These are phyloP conservation scores for Chlorella sp. DNA, from an alignment of 139 green algal species.

Conservation along the genomic window DNA sequence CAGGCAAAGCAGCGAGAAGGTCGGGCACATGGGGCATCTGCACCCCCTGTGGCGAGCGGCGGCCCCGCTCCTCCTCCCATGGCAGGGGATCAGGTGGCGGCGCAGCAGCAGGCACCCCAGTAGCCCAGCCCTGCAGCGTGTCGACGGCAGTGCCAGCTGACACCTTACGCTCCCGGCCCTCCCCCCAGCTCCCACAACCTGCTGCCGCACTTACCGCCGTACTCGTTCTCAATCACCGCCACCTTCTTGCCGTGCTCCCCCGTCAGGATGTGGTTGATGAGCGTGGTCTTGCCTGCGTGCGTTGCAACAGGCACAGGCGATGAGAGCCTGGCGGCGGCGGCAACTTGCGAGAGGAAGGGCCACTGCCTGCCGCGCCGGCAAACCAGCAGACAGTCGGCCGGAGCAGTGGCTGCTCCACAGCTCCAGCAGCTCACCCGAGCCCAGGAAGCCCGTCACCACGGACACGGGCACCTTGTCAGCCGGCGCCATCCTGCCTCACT, in stretches of 20 bases:
- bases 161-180: too few species aligned
- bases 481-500: neutral
- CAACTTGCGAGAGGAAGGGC: neutral
- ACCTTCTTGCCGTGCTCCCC: slow-evolving; percentile 76
- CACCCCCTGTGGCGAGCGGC: too few species aligned
- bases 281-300: slow-evolving; percentile 69
- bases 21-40: neutral
- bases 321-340: neutral
- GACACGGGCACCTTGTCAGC: slow-evolving; percentile 52
- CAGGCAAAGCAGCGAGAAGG: slow-evolving; percentile 5
- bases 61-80: too few species aligned
- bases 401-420: too few species aligned
- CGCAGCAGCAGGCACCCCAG: too few species aligned
- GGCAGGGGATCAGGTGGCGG: too few species aligned
- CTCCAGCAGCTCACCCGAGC: neutral
- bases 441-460: slow-evolving; percentile 63
- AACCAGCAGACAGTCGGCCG: neutral
- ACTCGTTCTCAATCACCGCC: slow-evolving; percentile 89
- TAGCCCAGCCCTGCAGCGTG: too few species aligned
- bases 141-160: too few species aligned
- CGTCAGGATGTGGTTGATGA: slow-evolving; percentile 84
- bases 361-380: neutral
- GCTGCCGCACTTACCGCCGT: slow-evolving; percentile 53
- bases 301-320: neutral
- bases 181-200: too few species aligned